Evolutionary conservation across 2,329 filamentous ascomycete species (phyloP), one percentile per base, ranked within the genome.

Genomic region (Mycocentrospora acerina): DNA sequence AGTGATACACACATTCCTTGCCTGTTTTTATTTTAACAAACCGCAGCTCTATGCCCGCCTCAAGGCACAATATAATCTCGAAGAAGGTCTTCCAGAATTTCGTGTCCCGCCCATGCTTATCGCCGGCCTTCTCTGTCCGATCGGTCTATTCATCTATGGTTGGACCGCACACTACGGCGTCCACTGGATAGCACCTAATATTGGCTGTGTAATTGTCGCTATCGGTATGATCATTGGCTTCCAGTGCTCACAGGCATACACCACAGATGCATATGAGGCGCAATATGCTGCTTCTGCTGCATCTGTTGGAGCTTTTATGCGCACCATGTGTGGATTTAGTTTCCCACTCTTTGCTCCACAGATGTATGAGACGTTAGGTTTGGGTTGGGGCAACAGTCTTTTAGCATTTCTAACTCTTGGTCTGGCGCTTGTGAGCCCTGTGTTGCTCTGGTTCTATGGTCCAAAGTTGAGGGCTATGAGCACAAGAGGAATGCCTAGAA

Each of bases 251-350:
- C 74, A 78, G 38, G 79, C 79, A 11, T 88, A 87, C 48, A 72
- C 85, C 2, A 77, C 85, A 24, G 82, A 86, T 40, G 72, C 76
- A 4, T 84, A 77, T 50, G 81, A 9, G 77, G 76, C 51, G 8
- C 59, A 68, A 18, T 59, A 60, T 25, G 56, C 56, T 8, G 56
- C 60, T 7, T 59, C 53, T 2, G 83, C 81, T 0, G 73, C 84
- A 0, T 82, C 83, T 1, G 81, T 81, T 1, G 82, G 82, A 4
- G 55, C 80, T 0, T 75, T 85, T 4, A 55, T 83, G 25, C 65
- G 80, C 15, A 72, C 68, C 6, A 58, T 81, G 4, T 66, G 77
- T 11, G 80, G 78, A 4, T 78, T 77, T 10, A 63, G 79, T 25
- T 67, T 85, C 2, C 82, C 81, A 0, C 62, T 84, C 13, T 77